Conservation (phyloP, 768 basidiomycete species). For the Leccinellum luteum region DNA sequence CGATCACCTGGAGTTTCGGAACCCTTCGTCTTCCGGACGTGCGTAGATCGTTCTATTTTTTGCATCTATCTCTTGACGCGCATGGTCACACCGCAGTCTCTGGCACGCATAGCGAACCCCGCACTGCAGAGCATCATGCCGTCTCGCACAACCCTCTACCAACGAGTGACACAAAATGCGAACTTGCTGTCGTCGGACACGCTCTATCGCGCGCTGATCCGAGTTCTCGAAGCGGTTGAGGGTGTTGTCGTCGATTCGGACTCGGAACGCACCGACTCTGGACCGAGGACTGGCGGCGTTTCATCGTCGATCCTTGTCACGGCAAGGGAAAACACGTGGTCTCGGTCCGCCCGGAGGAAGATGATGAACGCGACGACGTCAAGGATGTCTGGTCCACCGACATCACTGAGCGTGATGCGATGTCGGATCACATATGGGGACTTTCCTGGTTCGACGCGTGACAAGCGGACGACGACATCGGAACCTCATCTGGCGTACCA, state of each 20-base stretch:
- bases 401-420: slow-evolving; percentile 9
- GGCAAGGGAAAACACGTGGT: slow-evolving; percentile 57
- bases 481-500: slow-evolving; percentile 38
- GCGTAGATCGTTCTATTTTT: slow-evolving; percentile 27
- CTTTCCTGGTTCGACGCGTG: slow-evolving; percentile 15
- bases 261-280: background rate
- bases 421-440: slow-evolving; percentile 26
- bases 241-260: slow-evolving; percentile 19
- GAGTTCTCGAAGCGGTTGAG: slow-evolving; percentile 35
- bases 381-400: background rate
- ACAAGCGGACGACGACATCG: slow-evolving; percentile 5
- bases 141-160: slow-evolving; percentile 51
- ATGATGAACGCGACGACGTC: slow-evolving; percentile 19
- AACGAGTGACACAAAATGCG: slow-evolving; percentile 28
- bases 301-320: slow-evolving; percentile 24
- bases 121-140: slow-evolving; percentile 55
- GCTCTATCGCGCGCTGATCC: slow-evolving; percentile 22
- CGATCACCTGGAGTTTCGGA: slow-evolving; percentile 80
- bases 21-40: slow-evolving; percentile 75
- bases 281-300: background rate
- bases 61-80: background rate
- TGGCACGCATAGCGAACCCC: slow-evolving; percentile 39
- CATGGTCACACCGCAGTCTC: slow-evolving; percentile 21
- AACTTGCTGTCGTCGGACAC: slow-evolving; percentile 1
- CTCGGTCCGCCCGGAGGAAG: slow-evolving; percentile 59